phyloP scores from a whole-genome alignment of 495 filamentous ascomycete species.

The Penicillium tannophilum region DNA sequence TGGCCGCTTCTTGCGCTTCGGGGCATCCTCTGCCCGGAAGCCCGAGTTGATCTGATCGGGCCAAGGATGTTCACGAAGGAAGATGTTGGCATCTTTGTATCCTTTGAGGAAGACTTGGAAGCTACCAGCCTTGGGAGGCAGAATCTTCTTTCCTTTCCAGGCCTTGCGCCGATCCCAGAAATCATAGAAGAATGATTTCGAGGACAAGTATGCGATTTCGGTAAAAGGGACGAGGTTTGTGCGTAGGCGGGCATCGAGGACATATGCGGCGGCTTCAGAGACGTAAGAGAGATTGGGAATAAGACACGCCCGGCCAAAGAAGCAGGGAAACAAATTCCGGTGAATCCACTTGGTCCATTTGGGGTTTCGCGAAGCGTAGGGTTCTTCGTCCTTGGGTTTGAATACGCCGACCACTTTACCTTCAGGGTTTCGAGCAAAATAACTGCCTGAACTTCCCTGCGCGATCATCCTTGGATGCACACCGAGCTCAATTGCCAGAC shows the following conservation, averaged over 20 bases:
- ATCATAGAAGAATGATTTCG: conserved; percentile 96
- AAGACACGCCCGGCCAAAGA: conserved; percentile 91
- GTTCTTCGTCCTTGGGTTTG: conserved; percentile 99
- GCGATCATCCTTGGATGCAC: conserved; percentile 94
- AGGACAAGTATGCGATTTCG: conserved; percentile 90
- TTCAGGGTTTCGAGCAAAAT: conserved; percentile 89
- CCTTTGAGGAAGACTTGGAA: conserved; percentile 98
- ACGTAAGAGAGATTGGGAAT: conserved; percentile 99
- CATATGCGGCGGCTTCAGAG: conserved; percentile 95
- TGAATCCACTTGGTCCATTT: conserved; percentile 98
- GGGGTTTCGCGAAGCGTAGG: conserved; percentile 87
- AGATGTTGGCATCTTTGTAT: conserved; percentile 94
- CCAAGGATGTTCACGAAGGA: conserved; percentile 94
- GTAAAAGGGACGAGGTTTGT: conserved; percentile 96
- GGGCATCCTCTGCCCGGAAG: conserved; percentile 69
- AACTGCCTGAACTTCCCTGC: conserved; percentile 95
- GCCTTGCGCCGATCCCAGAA: conserved; percentile 92
- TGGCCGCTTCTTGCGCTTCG: conserved; percentile 68
- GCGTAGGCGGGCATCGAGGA: conserved; percentile 84
- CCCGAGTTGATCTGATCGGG: conserved; percentile 87
- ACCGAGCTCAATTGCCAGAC: conserved; percentile 84
- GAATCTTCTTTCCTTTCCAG: conserved; percentile 79
- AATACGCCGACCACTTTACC: conserved; percentile 97
- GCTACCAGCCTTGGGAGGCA: conserved; percentile 92
- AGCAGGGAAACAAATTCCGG: conserved; percentile 92